Evolutionary conservation across 139 green algal genomes (phyloP), one percentile per base, ranked within the genome.

Genomic region (Chlorella sorokiniana): DNA sequence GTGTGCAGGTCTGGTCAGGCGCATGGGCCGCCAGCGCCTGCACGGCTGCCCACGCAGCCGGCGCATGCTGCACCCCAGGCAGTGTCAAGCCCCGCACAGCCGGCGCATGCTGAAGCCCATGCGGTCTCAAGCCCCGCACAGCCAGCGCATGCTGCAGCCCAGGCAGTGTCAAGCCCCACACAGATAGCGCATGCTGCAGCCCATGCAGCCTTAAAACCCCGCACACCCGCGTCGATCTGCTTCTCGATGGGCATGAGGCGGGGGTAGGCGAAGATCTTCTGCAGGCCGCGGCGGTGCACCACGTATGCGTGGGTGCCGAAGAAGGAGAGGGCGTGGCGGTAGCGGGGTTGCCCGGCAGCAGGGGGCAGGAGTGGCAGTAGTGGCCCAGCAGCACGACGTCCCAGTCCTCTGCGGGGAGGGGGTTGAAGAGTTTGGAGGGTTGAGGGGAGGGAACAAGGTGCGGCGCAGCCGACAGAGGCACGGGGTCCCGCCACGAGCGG

Each of bases 231-330:
- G 40, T 81, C 75, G 18, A 81, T 81, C 59, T 81, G 75, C 40
- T 72, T 70, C 59, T 81, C 75, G 20, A 71, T 61, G 29, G 75
- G 75, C 59, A 61, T 62, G 40, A 81, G 75, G 41, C 22, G 59
- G 9, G 75, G 75, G 59, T 81, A 81, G 75, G 41, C 61, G 23
- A 81, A 81, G n/a, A 81, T 59, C 59, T 81, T 81, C 18, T 71
- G 75, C 75, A 81, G 75, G 16, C 59, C 75, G 9, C 75, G 38
- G 25, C 59, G 59, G 75, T 81, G 75, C 59, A 81, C 59, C 56
- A 81, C 29, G 59, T 81, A 81, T 29, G 40, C 56, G n/a, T 81
- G 75, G 4, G 75, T 81, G 75, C 75, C 75, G 75, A 81, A 81
- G 40, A 81, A 81, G 75, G 59, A 56, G 40, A 20, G 59, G 29